Conservation (phyloP, 2,329 filamentous ascomycete species). For the Cercospora canescens region DNA sequence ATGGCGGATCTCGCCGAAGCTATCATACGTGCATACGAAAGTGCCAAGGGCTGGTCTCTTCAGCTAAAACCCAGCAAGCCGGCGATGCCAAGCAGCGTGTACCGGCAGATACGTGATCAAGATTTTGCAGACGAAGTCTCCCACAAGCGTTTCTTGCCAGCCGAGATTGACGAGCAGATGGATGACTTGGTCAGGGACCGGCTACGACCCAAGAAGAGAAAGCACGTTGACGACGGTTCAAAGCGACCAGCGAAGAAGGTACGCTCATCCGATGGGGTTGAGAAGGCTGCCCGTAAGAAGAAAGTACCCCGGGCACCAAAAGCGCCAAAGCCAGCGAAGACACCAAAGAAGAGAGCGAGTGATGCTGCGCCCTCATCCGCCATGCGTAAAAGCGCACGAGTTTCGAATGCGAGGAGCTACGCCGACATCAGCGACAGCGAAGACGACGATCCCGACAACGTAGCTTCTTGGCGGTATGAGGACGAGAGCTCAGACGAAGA, state of each 20-base stretch:
- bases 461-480: constrained; percentile 34
- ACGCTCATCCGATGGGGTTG: constrained; percentile 30
- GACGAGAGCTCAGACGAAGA: constrained; percentile 26
- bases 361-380: constrained; percentile 42
- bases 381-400: constrained; percentile 45
- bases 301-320: constrained; percentile 38
- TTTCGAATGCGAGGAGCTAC: constrained; percentile 45
- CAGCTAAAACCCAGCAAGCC: constrained; percentile 81
- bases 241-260: constrained; percentile 31
- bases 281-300: constrained; percentile 21
- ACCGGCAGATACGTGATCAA: constrained; percentile 72
- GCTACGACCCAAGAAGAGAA: constrained; percentile 61
- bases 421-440: constrained; percentile 44
- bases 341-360: constrained; percentile 38
- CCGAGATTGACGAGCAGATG: constrained; percentile 70
- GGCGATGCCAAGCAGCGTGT: constrained; percentile 76
- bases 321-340: constrained; percentile 38
- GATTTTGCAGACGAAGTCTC: constrained; percentile 81
- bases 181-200: constrained; percentile 72
- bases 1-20: constrained; percentile 84
- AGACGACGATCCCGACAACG: constrained; percentile 38
- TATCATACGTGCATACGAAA: constrained; percentile 81
- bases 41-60: constrained; percentile 81
- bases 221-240: constrained; percentile 27
- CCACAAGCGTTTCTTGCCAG: constrained; percentile 79